Evolutionary conservation across 805 yeast genomes (phyloP), one percentile per base, ranked within the genome.

Genomic region (Zygosaccharomyces rouxii): DNA sequence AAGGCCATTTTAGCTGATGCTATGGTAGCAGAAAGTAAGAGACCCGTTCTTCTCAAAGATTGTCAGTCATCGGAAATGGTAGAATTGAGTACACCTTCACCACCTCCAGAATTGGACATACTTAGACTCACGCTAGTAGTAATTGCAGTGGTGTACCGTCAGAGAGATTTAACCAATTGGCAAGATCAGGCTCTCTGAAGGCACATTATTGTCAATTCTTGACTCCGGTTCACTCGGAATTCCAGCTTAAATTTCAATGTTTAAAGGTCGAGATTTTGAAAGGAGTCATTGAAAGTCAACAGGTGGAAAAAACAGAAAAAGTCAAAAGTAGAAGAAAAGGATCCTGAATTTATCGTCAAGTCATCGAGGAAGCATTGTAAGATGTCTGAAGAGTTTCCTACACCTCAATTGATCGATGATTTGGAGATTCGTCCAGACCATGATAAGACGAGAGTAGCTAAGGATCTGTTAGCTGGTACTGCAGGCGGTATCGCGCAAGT

Each of bases 401-500:
- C 67, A 10, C 59, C 67, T 11, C 69, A 62, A 49, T 47, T 67
- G 38, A 64, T 66, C 31, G 71, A 67, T 54, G 65, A 59, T 26
- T 44, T 56, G 29, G 64, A 63, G 10, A 22, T 42, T 6, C 50
- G 48, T 35, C 49, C 57, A 5, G 30, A 41, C 10, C 55, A 54
- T 26, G 63, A 59, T 35, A 55, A 54, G 10, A 39, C 55, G 6
- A 53, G 69, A 48, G 58, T 62, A 1, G 55, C 75, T 28, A 89
- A 89, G 59, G 97, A 90, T 66, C 77, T 89, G 42, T 69, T 86
- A 47, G 95, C 95, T 4, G 99, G 99, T 18, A 92, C 97, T 14
- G 76, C 84, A 57, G 98, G 98, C 49, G 99, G 99, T 46, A 80
- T 94, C 23, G 92, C 97, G 5, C 99, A 94, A 70, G 98, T 94